A percentile compares a stretch with the other conserved stretches of the same genome.
Evolutionary conservation across 1,139 yeast species (phyloP).

Genomic region (Scheffersomyces insectosa): DNA sequence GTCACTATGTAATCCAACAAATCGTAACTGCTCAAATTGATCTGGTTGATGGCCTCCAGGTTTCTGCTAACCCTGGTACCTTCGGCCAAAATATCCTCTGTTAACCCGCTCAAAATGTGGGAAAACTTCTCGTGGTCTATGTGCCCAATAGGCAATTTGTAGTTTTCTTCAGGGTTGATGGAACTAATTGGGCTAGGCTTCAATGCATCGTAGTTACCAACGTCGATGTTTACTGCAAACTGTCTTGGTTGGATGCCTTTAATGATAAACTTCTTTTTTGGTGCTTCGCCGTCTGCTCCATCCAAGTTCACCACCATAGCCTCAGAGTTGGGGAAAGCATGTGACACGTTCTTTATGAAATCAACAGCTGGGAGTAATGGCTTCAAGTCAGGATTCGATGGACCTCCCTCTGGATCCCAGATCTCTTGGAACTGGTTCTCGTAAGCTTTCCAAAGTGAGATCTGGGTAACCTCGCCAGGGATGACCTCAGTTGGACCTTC

Average conservation of each 20-base stretch:
- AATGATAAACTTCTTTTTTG: slow-evolving; percentile 76
- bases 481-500: slow-evolving; percentile 19
- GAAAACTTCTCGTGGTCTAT: slow-evolving; percentile 37
- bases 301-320: slow-evolving; percentile 82
- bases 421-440: slow-evolving; percentile 72
- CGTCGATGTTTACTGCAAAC: slow-evolving; percentile 44
- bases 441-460: slow-evolving; percentile 93
- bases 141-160: slow-evolving; percentile 37
- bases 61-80: slow-evolving; percentile 19
- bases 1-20: slow-evolving; percentile 33
- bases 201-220: slow-evolving; percentile 48
- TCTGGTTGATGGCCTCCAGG: slow-evolving; percentile 16
- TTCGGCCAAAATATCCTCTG: slow-evolving; percentile 26
- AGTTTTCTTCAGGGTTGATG: slow-evolving; percentile 14
- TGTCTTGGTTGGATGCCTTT: slow-evolving; percentile 71
- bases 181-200: slow-evolving; percentile 17
- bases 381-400: slow-evolving; percentile 28
- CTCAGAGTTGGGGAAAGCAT: slow-evolving; percentile 86
- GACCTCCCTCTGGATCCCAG: slow-evolving; percentile 39
- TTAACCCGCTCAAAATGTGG: slow-evolving; percentile 24
- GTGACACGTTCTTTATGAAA: slow-evolving; percentile 89
- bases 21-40: slow-evolving; percentile 33
- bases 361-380: slow-evolving; percentile 91
- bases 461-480: slow-evolving; percentile 88
- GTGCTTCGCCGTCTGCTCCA: slow-evolving; percentile 49